These are phyloP conservation scores for Nicotiana sylvestris DNA, from an alignment of 257 asterid genomes.

Conservation along the genomic window DNA sequence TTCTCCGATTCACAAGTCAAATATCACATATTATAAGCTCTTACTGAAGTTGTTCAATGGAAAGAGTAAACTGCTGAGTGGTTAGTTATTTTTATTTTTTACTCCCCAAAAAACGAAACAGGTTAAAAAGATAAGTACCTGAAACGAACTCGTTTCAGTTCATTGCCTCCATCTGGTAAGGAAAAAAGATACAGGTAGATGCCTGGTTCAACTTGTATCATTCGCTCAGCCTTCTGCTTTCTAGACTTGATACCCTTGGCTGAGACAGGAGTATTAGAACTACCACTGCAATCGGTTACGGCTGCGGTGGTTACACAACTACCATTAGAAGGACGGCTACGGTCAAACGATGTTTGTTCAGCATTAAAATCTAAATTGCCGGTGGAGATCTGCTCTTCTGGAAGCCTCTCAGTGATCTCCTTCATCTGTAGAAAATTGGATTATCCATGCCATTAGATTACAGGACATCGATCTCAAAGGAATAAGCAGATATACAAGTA, in stretches of 20 bases:
- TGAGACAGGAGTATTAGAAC: conserved; percentile 23
- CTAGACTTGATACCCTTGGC: conserved; percentile 41
- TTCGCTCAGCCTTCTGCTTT: conserved; percentile 47
- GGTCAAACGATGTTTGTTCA: conserved; percentile 22
- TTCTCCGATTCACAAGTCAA: not conserved
- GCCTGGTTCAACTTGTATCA: conserved; percentile 73
- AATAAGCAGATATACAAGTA: not conserved
- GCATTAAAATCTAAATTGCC: conserved; percentile 23
- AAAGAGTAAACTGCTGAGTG: not conserved
- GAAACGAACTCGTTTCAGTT: conserved; percentile 84
- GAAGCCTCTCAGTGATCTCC: conserved; percentile 49
- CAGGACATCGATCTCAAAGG: not conserved
- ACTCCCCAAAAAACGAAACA: not conserved
- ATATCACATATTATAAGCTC: not conserved
- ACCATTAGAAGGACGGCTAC: conserved; percentile 36
- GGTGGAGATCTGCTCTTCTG: conserved; percentile 31
- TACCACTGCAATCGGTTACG: conserved; percentile 39
- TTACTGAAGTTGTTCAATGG: not conserved
- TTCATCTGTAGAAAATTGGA: conserved; percentile 48
- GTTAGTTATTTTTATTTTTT: not conserved
- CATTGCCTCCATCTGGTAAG: conserved; percentile 58
- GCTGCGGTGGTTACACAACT: conserved; percentile 28
- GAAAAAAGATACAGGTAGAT: conserved; percentile 63
- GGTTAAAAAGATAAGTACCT: conserved; percentile 42
- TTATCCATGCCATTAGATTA: conserved; percentile 7